Conservation (phyloP, 2,329 filamentous ascomycete species). For the Exophiala sp. region DNA sequence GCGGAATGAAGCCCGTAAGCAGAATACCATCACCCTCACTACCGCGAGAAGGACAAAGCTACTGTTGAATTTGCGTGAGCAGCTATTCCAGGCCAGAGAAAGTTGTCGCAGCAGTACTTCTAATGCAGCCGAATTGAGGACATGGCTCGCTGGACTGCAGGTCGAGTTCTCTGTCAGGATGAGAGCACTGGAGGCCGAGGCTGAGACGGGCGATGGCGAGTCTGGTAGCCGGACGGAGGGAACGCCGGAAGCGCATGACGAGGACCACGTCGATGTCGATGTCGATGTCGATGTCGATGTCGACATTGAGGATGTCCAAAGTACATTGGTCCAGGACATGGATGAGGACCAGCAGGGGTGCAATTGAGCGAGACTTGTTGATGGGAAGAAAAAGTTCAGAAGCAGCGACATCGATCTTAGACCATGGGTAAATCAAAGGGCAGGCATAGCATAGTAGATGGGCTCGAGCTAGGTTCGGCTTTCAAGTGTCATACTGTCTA, state of each 20-base stretch:
- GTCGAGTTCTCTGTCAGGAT: conserved; percentile 68
- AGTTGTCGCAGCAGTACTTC: conserved; percentile 20
- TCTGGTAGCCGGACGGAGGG: not conserved
- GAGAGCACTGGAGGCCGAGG: conserved; percentile 54
- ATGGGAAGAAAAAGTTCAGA: too few relatives aligned
- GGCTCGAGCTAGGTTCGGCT: too few relatives aligned
- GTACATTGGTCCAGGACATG: not conserved
- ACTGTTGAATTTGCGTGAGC: conserved; percentile 65
- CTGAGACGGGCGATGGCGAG: not conserved
- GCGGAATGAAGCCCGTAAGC: conserved; percentile 53
- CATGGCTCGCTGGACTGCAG: conserved; percentile 63
- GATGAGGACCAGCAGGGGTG: not conserved
- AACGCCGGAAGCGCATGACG: not conserved
- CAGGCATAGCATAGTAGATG: too few relatives aligned
- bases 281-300: not conserved
- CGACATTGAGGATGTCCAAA: not conserved
- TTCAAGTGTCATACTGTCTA: too few relatives aligned
- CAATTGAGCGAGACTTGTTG: too few relatives aligned
- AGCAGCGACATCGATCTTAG: too few relatives aligned
- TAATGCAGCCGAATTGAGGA: conserved; percentile 55
- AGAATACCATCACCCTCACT: conserved; percentile 53
- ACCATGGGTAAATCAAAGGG: too few relatives aligned
- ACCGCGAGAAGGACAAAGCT: conserved; percentile 63
- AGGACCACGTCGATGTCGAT: not conserved
- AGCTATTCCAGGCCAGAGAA: conserved; percentile 60